Evolutionary conservation across 345 rosid species (phyloP), one percentile per base, ranked within the genome.

Genomic region (Nephelium lappaceum): DNA sequence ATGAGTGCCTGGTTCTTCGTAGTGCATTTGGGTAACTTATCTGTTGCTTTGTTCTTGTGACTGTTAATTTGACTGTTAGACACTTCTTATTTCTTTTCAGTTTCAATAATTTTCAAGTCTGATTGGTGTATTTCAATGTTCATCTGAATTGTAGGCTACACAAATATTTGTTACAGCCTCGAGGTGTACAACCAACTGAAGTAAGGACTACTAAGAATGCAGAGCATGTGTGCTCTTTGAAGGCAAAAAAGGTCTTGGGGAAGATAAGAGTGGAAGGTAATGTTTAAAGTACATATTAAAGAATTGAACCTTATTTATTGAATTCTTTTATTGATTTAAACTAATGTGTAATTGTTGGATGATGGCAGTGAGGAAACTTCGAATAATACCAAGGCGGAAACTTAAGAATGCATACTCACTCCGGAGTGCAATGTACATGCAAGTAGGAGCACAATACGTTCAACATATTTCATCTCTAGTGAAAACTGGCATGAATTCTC

Each of bases 261-360:
- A 92, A 93, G 89, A 85, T 93, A 81, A 87, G 87, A 89, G 95
- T 93, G 67, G 99, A 95, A 87, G 98, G 99, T 95, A 85, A 77
- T 69, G 11, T 82, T n/a, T 75, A 23, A 5, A 60, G 64, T 60
- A 60, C 9, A 60, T 9, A 19, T 7, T 21, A 31, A 75, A 27
- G 0, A 65, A 18, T 62, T 42, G 43, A 64, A 74, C 12, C 6
- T 16, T 4, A n/a, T 60, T 8, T n/a, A 21, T 60, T 21, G 12
- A 11, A 36, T 49, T 39, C 45, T 38, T 27, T 25, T 18, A 21
- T 8, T 42, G 49, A 60, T 57, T 78, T 64, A 64, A 39, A 63
- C 72, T 66, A 36, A 79, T 58, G 12, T 78, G 7, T 65, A 14
- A 1, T 24, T 81, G 67, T 84, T 78, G 75, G 39, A 65, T 69